Conservation (phyloP, 805 yeast genomes). For the Pichia deserticola region DNA sequence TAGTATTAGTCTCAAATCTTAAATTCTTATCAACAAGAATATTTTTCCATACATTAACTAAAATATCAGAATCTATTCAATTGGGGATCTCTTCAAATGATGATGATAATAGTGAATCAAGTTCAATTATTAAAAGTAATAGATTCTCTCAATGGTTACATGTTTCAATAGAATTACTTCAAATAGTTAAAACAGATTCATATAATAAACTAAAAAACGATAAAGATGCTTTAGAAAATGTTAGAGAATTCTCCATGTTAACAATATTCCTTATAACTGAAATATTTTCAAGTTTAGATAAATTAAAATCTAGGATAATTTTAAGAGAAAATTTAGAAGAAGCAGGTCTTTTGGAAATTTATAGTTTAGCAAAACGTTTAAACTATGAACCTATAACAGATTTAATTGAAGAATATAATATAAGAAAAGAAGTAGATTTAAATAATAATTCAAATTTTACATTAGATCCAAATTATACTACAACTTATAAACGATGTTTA, state of each 20-base stretch:
- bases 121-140: background rate
- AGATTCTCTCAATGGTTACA: conserved; percentile 15
- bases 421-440: conserved; percentile 41
- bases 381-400: conserved; percentile 54
- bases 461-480: background rate
- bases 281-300: conserved; percentile 39
- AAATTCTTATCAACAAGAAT: conserved; percentile 12
- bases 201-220: background rate
- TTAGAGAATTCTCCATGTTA: conserved; percentile 56
- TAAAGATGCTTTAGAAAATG: background rate
- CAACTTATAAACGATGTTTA: too few relatives aligned
- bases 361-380: conserved; percentile 44
- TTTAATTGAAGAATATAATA: conserved; percentile 56
- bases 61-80: background rate
- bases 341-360: conserved; percentile 47
- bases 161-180: conserved; percentile 11
- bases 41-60: conserved; percentile 6
- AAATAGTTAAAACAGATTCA: background rate
- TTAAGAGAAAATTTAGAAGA: conserved; percentile 54
- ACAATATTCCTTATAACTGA: conserved; percentile 67
- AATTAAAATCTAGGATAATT: conserved; percentile 38
- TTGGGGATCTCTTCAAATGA: background rate
- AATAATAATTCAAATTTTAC: background rate
- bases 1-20: conserved; percentile 33
- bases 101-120: background rate